Conservation (phyloP, 179 eudicot species). For the Spergularia azorica region DNA sequence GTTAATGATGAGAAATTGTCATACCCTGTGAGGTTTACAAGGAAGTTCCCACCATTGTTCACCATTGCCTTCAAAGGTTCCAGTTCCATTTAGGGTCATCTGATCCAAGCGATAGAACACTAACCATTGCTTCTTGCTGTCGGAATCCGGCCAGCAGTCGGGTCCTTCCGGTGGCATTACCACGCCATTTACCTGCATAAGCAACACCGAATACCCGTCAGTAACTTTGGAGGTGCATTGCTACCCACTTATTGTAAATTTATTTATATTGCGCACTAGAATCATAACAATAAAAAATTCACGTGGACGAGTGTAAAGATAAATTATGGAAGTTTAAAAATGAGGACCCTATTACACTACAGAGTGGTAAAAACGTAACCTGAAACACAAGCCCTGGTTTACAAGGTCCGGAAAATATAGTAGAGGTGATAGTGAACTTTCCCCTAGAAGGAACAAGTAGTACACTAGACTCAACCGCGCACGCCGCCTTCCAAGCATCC, state of each 20-base stretch:
- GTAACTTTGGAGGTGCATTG: too few relatives aligned
- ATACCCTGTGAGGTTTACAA: constrained; percentile 94
- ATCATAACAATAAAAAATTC: too few relatives aligned
- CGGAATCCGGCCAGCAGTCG: constrained; percentile 84
- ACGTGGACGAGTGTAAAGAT: too few relatives aligned
- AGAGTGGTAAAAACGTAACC: constrained; percentile 36
- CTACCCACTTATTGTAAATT: too few relatives aligned
- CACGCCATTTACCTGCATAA: constrained; percentile 68
- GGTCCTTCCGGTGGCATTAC: constrained; percentile 93
- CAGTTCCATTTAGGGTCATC: constrained; percentile 72
- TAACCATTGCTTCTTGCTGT: constrained; percentile 88
- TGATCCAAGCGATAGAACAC: constrained; percentile 71
- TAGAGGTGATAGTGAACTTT: constrained; percentile 67
- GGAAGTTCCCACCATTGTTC: constrained; percentile 98
- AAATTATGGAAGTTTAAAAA: background rate
- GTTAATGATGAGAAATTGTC: background rate
- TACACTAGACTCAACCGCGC: constrained; percentile 68
- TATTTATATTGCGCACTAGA: too few relatives aligned
- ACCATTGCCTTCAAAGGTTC: constrained; percentile 93
- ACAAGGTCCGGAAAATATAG: constrained; percentile 92
- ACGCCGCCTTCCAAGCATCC: constrained; percentile 89
- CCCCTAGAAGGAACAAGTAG: constrained; percentile 58
- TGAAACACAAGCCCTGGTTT: constrained; percentile 77
- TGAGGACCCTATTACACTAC: too few relatives aligned
- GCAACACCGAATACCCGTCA: background rate